Evolutionary conservation across 2,329 filamentous ascomycete genomes (phyloP), one percentile per base, ranked within the genome.

Genomic region (Cercospora sp.): DNA sequence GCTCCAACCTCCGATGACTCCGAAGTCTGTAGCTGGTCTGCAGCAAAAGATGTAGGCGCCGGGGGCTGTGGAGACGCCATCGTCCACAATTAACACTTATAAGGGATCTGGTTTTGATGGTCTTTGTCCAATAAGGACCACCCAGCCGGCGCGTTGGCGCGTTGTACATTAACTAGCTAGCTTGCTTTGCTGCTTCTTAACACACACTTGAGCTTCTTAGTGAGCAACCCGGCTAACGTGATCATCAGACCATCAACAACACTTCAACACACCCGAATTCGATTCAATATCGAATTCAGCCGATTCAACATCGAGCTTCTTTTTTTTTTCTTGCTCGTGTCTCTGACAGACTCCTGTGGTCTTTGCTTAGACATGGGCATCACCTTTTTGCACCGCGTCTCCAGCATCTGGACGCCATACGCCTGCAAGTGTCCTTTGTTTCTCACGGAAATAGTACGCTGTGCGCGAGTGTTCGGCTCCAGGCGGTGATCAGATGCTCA

Each of bases 21-120:
- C 51, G 28, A 55, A 28, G 40, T 64, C 20, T 20, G 31, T 60
- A 59, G 31, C 33, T 64, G 30, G 23, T 40, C 28, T 67, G 42
- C 33, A 40, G 26, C 20, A 10, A 60, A 64, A 67, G 65, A 67
- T 67, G 51, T 67, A 31, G 51, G 31, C 51, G 60, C 59, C 7
- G 12, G 20, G 30, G 53, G 60, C 45, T 51, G 45, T 5, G 20
- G 9, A 51, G 10, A 3, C 18, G 45, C 10, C 36, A 3, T n/a
- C 20, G 45, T 20, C 16, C 18, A 18, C n/a, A 48, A 9, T 40
- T 5, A 61, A 61, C 30, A 33, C 23, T 40, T 61, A 61, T 61
- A 42, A 23, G 18, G 10, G 23, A 42, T 26, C 26, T 48, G 2
- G 9, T 33, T 23, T 61, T 9, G 18, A 61, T 45, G 31, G 12